These are phyloP conservation scores for Cylindrotheca fusiformis DNA, from an alignment of 108 stramenopile species.

Conservation along the genomic window DNA sequence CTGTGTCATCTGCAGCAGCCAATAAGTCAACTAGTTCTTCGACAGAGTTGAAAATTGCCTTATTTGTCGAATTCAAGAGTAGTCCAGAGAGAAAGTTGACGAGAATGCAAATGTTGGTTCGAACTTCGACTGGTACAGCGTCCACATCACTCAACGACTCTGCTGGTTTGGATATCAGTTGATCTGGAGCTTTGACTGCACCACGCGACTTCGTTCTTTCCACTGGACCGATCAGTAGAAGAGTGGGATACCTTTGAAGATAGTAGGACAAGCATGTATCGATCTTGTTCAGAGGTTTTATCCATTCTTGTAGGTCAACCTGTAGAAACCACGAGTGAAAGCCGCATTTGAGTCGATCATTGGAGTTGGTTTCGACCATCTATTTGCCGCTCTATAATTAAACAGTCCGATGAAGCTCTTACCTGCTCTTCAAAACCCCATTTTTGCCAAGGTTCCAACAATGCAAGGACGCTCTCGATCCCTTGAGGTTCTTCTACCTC, in stretches of 20 bases:
- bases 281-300: conserved; percentile 70
- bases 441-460: conserved; percentile 43
- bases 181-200: neutral
- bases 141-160: conserved; percentile 36
- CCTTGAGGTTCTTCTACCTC: conserved; percentile 28
- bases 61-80: conserved; percentile 79
- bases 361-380: neutral
- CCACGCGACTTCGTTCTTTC: conserved; percentile 24
- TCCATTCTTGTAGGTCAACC: conserved; percentile 87
- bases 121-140: conserved; percentile 37
- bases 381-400: neutral
- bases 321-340: conserved; percentile 17
- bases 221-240: conserved; percentile 55
- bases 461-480: conserved; percentile 48
- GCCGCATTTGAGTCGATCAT: neutral
- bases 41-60: conserved; percentile 77
- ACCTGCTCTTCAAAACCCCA: conserved; percentile 86
- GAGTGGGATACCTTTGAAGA: conserved; percentile 55
- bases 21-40: conserved; percentile 76
- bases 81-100: conserved; percentile 66
- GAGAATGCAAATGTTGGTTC: conserved; percentile 40
- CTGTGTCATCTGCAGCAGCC: conserved; percentile 63
- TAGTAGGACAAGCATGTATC: conserved; percentile 63
- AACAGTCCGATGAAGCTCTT: conserved; percentile 17
- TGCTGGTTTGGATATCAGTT: conserved; percentile 24